These are phyloP conservation scores for Stephania yunnanensis DNA, from an alignment of 164 flowering plant genomes.

Conservation along the genomic window DNA sequence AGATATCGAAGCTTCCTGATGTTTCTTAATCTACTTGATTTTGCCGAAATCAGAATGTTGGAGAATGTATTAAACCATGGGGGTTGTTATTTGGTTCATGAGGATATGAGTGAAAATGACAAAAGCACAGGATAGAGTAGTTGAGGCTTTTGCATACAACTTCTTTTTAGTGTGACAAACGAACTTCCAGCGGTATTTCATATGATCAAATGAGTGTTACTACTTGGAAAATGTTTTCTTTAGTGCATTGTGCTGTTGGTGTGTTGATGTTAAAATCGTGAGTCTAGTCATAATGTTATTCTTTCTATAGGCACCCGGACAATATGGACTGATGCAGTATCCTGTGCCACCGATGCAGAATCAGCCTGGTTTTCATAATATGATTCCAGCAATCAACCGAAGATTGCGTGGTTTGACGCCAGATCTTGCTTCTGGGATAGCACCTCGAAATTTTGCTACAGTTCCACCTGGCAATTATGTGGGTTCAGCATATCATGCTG, in stretches of 20 bases:
- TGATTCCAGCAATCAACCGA: constrained; percentile 67
- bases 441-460: constrained; percentile 55
- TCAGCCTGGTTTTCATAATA: constrained; percentile 63
- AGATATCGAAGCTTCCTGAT: too few relatives aligned
- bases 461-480: constrained; percentile 60
- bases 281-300: constrained; percentile 2
- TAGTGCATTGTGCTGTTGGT: background rate
- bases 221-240: background rate
- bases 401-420: constrained; percentile 62
- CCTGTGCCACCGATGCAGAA: constrained; percentile 75
- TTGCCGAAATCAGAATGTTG: too few relatives aligned
- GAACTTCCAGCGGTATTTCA: background rate
- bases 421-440: constrained; percentile 46
- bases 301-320: constrained; percentile 70
- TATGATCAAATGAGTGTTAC: background rate
- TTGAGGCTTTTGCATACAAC: background rate
- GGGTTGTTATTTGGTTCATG: background rate
- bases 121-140: background rate
- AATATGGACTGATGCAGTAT: constrained; percentile 85
- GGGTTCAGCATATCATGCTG: constrained; percentile 62
- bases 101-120: background rate
- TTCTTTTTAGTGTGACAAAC: background rate
- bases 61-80: background rate
- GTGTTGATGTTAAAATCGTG: background rate
- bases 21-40: too few relatives aligned